Percentiles rank a stretch among this genome's conserved stretches.
These are phyloP conservation scores for Pinus albicaulis DNA, from an alignment of 75 land plant species.

Conservation along the genomic window DNA sequence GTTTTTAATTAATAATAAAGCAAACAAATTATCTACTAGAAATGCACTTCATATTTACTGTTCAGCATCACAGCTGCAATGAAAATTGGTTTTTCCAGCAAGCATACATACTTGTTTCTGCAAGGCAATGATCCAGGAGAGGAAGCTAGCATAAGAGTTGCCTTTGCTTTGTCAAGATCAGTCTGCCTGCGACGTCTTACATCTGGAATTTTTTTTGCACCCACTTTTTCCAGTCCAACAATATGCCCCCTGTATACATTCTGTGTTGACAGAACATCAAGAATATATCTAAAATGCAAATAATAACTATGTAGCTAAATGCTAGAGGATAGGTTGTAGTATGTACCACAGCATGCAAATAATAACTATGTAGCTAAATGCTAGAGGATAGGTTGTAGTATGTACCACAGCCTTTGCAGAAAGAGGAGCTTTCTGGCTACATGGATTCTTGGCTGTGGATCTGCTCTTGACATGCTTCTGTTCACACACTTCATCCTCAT, in stretches of 20 bases:
- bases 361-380: not conserved
- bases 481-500: conserved; percentile 39
- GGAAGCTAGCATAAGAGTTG: conserved; percentile 70
- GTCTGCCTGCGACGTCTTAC: conserved; percentile 61
- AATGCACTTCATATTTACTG: not conserved
- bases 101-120: conserved; percentile 66
- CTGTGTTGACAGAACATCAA: conserved; percentile 24
- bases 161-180: conserved; percentile 83
- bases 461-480: not conserved
- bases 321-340: not conserved
- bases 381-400: not conserved
- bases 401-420: conserved; percentile 24
- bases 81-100: not conserved
- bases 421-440: conserved; percentile 15
- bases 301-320: not conserved
- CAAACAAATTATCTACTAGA: not conserved
- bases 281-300: not conserved
- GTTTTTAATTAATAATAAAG: not conserved
- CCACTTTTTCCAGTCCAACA: conserved; percentile 63
- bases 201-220: conserved; percentile 65
- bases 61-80: not conserved
- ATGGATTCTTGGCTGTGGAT: conserved; percentile 12
- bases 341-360: too few relatives aligned
- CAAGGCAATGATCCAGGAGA: conserved; percentile 85
- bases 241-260: conserved; percentile 52